phyloP scores from a whole-genome alignment of 352 stramenopile species.

The Aphanomyces astaci region DNA sequence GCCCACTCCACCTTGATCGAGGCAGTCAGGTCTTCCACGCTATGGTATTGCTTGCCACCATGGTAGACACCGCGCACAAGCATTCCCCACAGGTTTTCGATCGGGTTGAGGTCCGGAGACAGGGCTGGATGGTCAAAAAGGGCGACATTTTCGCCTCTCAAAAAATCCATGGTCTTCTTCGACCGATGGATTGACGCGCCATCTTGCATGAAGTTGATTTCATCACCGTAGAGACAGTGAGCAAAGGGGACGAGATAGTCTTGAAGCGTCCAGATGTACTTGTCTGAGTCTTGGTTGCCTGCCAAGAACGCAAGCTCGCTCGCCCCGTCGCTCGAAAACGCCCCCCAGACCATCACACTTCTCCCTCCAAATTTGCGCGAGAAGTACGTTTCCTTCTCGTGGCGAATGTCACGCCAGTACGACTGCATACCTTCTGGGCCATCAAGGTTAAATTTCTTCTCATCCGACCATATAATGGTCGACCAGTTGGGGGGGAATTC shows the following conservation, averaged over 20 bases:
- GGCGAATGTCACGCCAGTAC: too few relatives aligned
- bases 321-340: neutral
- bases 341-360: constrained; percentile 6
- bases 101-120: neutral
- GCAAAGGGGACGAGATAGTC: neutral
- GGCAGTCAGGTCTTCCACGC: neutral
- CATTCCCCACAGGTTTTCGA: neutral
- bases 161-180: neutral
- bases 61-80: neutral
- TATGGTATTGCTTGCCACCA: neutral
- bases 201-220: constrained; percentile 1
- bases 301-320: neutral
- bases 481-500: too few relatives aligned
- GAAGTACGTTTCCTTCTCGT: too few relatives aligned
- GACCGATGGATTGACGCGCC: neutral
- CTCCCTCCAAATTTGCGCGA: too few relatives aligned
- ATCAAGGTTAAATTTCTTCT: too few relatives aligned
- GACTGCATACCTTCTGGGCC: too few relatives aligned
- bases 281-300: neutral
- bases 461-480: too few relatives aligned
- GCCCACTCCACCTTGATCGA: neutral
- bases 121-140: neutral
- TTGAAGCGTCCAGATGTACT: neutral
- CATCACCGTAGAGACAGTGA: neutral
- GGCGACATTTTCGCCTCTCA: neutral